Conservation (phyloP, 371 early-diverging fungal genomes). For the Funneliformis caledonium region DNA sequence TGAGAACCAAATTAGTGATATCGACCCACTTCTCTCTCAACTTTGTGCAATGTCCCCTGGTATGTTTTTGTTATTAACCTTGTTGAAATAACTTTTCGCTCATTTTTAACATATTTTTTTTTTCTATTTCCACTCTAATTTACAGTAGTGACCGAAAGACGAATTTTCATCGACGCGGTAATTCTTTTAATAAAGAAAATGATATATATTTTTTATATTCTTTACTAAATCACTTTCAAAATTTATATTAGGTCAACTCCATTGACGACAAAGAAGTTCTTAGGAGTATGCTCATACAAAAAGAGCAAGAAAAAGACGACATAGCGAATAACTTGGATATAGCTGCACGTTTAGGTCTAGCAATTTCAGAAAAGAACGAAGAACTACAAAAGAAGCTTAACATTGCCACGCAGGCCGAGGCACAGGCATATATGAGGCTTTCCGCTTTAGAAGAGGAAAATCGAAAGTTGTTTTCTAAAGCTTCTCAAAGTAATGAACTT, state of each 20-base stretch:
- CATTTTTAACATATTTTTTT: not conserved
- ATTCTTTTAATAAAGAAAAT: not conserved
- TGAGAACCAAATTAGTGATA: not conserved
- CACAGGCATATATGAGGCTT: slow-evolving; percentile 50
- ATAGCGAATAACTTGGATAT: slow-evolving; percentile 68
- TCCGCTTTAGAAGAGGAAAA: slow-evolving; percentile 65
- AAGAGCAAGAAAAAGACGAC: slow-evolving; percentile 67
- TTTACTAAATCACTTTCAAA: not conserved
- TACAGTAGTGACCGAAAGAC: slow-evolving; percentile 22
- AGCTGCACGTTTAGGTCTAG: slow-evolving; percentile 68
- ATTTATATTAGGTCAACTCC: slow-evolving; percentile 33
- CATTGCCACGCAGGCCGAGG: slow-evolving; percentile 44
- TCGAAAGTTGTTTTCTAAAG: slow-evolving; percentile 55
- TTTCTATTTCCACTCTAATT: not conserved
- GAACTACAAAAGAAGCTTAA: slow-evolving; percentile 57
- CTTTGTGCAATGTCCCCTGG: slow-evolving; percentile 38
- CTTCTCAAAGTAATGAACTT: slow-evolving; percentile 49
- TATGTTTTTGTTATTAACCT: not conserved
- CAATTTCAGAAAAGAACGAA: slow-evolving; percentile 68
- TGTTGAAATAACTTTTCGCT: not conserved
- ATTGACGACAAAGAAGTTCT: slow-evolving; percentile 58
- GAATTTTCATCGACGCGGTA: slow-evolving; percentile 35
- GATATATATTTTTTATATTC: not conserved
- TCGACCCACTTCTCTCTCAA: slow-evolving; percentile 27
- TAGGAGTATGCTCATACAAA: slow-evolving; percentile 59